phyloP scores from a whole-genome alignment of 208 protist genomes.

The Acanthamoeba culbertsoni region DNA sequence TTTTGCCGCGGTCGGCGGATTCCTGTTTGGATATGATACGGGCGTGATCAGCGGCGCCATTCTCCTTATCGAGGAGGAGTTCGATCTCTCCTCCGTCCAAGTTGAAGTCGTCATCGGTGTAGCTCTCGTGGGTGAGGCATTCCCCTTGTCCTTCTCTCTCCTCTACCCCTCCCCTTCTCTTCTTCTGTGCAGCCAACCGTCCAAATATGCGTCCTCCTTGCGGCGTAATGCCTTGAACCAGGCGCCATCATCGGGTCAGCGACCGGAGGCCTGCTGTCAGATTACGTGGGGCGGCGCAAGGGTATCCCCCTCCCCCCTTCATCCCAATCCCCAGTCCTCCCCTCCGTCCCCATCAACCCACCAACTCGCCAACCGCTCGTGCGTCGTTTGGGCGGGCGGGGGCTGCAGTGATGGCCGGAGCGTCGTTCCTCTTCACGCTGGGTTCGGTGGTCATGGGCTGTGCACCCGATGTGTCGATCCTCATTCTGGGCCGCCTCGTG shows the following conservation, averaged over 20 bases:
- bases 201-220: background rate
- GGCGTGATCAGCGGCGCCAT: constrained; percentile 90
- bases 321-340: background rate
- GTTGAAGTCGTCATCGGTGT: constrained; percentile 85
- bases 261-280: background rate
- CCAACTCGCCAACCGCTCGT: background rate
- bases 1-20: constrained; percentile 88
- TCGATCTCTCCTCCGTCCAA: constrained; percentile 73
- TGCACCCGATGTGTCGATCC: constrained; percentile 81
- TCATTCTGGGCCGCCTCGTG: constrained; percentile 87
- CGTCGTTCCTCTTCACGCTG: constrained; percentile 87
- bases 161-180: no score
- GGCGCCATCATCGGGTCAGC: background rate
- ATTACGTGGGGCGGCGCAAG: background rate
- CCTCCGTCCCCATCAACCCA: no score
- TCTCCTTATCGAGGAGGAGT: constrained; percentile 92
- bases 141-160: no score
- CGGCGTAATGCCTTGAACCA: background rate
- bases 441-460: constrained; percentile 87
- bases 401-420: constrained; percentile 82
- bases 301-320: background rate
- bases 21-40: constrained; percentile 93
- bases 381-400: constrained; percentile 72
- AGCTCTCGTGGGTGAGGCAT: constrained; percentile 86
- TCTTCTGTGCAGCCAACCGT: constrained; percentile 82